Evolutionary conservation across 2,329 filamentous ascomycete genomes (phyloP), one percentile per base, ranked within the genome.

Genomic region (Alternaria hordeiaustralica): DNA sequence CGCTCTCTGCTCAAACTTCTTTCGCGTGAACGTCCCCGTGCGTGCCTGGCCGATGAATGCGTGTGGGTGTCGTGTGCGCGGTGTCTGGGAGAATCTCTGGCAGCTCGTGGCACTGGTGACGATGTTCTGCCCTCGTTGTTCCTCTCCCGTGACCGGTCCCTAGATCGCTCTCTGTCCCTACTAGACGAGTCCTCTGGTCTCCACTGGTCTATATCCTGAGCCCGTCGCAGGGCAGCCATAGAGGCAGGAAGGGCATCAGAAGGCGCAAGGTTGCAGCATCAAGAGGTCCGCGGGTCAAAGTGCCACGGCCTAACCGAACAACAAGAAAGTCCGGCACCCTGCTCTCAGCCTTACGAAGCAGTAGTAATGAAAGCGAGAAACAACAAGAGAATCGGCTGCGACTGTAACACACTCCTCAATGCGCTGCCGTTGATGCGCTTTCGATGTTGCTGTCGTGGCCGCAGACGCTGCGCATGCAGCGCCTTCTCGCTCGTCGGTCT

Each of bases 131-230:
- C 66, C 66, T 75, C 67, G 71, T 68, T 65, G 62, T 66, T 70
- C 61, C 72, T 69, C 56, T 76, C 72, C 58, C 71, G 68, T 33
- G 63, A 63, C 18, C 72, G 71, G 53, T 75, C 74, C 66, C 71
- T 69, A 45, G 60, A 54, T 49, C 62, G 60, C 49, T 77, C 76
- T 66, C 75, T 74, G 66, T 72, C 73, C 75, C 77, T 69, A 59
- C 69, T 64, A 58, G 77, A 76, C 55, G 71, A 68, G 74, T 79
- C 79, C 76, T 80, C 79, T 73, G 78, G 75, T 79, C 80, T 78
- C 79, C 79, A 80, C 78, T 80, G 77, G 67, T 80, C 80, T 80
- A 80, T 77, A 73, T 79, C 76, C 75, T 79, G 79, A 74, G 77
- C 69, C 72, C 75, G 72, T 72, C 75, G 78, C 77, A 75, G 78